Conservation (phyloP, 129 eudicot genomes). For the Cynara cardunculus region DNA sequence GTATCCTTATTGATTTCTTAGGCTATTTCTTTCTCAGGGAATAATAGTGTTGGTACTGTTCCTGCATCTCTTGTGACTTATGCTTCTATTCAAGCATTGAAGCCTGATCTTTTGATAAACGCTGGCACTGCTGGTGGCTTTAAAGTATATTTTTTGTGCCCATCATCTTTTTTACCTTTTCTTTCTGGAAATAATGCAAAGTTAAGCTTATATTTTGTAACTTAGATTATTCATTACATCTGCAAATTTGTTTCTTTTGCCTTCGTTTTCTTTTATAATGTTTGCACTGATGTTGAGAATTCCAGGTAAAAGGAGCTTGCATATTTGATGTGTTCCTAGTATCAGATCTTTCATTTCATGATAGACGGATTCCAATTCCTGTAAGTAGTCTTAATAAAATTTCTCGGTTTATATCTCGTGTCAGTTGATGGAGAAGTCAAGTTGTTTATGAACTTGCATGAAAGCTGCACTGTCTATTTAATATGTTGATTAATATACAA, state of each 20-base stretch:
- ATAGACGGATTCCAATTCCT: slow-evolving; percentile 70
- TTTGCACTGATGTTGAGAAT: slow-evolving; percentile 4
- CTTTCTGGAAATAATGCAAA: not conserved
- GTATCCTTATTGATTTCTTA: slow-evolving; percentile 8
- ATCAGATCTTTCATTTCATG: slow-evolving; percentile 69
- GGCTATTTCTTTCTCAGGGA: slow-evolving; percentile 45
- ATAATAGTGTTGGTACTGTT: slow-evolving; percentile 70
- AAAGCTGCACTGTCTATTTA: not conserved
- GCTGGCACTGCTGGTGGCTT: slow-evolving; percentile 95
- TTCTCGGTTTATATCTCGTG: not conserved
- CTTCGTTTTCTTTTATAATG: not conserved
- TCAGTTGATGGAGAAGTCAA: not conserved
- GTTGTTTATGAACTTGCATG: not conserved
- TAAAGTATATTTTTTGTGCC: slow-evolving; percentile 40
- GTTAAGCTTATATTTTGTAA: not conserved
- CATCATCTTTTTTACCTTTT: not conserved
- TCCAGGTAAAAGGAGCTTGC: slow-evolving; percentile 62
- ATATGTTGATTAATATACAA: not conserved
- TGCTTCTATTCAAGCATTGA: slow-evolving; percentile 79
- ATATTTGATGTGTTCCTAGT: slow-evolving; percentile 58
- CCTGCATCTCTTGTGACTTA: slow-evolving; percentile 80
- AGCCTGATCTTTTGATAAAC: slow-evolving; percentile 83
- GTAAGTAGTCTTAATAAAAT: slow-evolving; percentile 30
- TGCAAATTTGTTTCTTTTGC: not conserved
- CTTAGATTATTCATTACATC: not conserved